Conservation (phyloP, 768 basidiomycete species). For the Russula lepida region DNA sequence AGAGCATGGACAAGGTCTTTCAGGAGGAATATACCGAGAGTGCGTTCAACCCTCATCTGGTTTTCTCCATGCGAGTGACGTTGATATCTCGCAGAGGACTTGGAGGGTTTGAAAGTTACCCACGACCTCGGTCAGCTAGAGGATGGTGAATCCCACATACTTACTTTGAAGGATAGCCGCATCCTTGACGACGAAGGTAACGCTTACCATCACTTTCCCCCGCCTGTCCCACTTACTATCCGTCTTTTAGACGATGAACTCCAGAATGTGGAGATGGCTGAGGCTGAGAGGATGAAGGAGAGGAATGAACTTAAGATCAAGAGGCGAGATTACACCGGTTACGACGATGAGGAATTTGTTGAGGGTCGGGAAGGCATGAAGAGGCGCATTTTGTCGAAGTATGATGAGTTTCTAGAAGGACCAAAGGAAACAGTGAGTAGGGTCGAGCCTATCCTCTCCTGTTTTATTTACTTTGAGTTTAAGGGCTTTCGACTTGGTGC, state of each 20-base stretch:
- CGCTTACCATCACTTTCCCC: not conserved
- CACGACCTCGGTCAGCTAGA: slow-evolving; percentile 90
- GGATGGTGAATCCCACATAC: slow-evolving; percentile 90
- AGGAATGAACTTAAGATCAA: slow-evolving; percentile 82
- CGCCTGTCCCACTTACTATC: slow-evolving; percentile 1
- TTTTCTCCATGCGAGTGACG: not conserved
- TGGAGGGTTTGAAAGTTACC: slow-evolving; percentile 89
- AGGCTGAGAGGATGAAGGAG: slow-evolving; percentile 73
- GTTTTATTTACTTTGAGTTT: not conserved
- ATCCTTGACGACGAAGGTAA: slow-evolving; percentile 92
- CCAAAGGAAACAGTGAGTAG: slow-evolving; percentile 53
- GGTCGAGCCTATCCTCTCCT: not conserved
- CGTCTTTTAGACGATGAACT: slow-evolving; percentile 81
- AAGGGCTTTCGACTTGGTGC: slow-evolving; percentile 86
- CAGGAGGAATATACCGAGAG: slow-evolving; percentile 83
- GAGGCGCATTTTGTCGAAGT: slow-evolving; percentile 78
- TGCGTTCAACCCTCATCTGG: slow-evolving; percentile 33
- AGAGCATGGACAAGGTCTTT: slow-evolving; percentile 71
- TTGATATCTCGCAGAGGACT: slow-evolving; percentile 53
- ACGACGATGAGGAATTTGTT: slow-evolving; percentile 91
- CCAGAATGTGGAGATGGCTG: slow-evolving; percentile 91
- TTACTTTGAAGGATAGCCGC: slow-evolving; percentile 93
- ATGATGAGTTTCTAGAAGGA: slow-evolving; percentile 85
- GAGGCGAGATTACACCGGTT: slow-evolving; percentile 84
- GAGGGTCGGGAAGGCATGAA: slow-evolving; percentile 72